These are phyloP conservation scores for Selaginella moellendorffii DNA, from an alignment of 75 land plant species.

Conservation along the genomic window DNA sequence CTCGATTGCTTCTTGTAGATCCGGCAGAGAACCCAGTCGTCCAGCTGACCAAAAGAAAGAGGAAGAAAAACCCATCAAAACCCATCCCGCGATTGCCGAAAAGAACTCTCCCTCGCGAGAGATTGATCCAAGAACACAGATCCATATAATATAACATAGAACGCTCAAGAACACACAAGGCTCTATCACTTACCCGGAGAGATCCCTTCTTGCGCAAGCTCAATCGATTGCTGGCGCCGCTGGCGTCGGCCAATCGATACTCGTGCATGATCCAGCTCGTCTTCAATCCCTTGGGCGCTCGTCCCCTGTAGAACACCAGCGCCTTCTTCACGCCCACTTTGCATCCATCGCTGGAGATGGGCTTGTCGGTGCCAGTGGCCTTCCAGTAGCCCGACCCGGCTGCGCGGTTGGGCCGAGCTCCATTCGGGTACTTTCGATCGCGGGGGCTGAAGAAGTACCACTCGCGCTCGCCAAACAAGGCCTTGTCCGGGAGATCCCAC, in stretches of 20 bases:
- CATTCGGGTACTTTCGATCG: conserved; percentile 3
- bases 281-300: conserved; percentile 33
- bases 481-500: conserved; percentile 17
- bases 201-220: background rate
- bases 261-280: conserved; percentile 63
- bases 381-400: conserved; percentile 46
- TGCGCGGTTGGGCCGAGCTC: conserved; percentile 32
- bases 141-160: no score
- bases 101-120: no score
- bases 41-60: no score
- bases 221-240: background rate
- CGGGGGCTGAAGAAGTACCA: conserved; percentile 8
- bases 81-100: no score
- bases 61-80: no score
- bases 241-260: conserved; percentile 22
- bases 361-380: conserved; percentile 40
- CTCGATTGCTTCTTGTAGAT: conserved; percentile 35
- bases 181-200: background rate
- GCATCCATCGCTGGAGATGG: conserved; percentile 17
- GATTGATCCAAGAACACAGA: no score
- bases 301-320: conserved; percentile 43
- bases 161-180: no score
- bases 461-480: conserved; percentile 6
- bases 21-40: conserved; percentile 46
- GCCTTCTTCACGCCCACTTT: conserved; percentile 46